Base-by-base conservation (phyloP, 352 stramenopile species). In the Phytophthora pini region DNA sequence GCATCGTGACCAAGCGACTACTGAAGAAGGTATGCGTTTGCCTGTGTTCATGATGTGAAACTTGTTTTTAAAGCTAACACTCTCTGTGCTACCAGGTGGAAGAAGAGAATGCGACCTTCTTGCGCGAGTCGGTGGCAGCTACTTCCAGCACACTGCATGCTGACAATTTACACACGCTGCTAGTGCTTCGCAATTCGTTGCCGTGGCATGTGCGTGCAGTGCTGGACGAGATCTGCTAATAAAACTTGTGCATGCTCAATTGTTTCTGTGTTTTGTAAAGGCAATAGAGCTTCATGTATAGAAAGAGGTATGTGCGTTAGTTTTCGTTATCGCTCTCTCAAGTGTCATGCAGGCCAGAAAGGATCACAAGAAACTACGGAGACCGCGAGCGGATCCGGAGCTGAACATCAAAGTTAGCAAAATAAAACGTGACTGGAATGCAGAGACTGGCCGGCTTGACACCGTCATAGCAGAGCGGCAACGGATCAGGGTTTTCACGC, bases 121-220 rank as follows among this genome's bases (percentile, higher is more conserved):
- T 94, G 44, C 53, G 70, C 8, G 79, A 92, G 29, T 76, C 62
- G 32, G 70, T 92, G 47, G 39, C 57, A 17, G 67, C 68, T 26
- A 81, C 81, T 12, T 81, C 84, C 13, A 91, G 84, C 56, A 41
- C 52, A 5, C 61, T 92, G 34, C 81, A 92, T 63, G 75, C 72
- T 3, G 77, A 86, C 52, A 81, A 94, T 54, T 69, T 94, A 27
- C 79, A 94, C 65, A 83, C 78, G 22, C 52, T 90, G 13, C 43
- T 92, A 10, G 46, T 79, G 58, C 62, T 92, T 26, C 82, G 73
- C 4, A 74, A 84, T 27, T 83, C 76, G 8, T 39, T 92, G 20
- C 71, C 71, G 11, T 47, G 86, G 45, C 66, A 77, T 49, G 32
- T 88, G 27, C 69, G 70, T 24, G 54, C 61, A 11, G 40, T 84